phyloP scores from a whole-genome alignment of 495 filamentous ascomycete species.

The Tuber aestivum region DNA sequence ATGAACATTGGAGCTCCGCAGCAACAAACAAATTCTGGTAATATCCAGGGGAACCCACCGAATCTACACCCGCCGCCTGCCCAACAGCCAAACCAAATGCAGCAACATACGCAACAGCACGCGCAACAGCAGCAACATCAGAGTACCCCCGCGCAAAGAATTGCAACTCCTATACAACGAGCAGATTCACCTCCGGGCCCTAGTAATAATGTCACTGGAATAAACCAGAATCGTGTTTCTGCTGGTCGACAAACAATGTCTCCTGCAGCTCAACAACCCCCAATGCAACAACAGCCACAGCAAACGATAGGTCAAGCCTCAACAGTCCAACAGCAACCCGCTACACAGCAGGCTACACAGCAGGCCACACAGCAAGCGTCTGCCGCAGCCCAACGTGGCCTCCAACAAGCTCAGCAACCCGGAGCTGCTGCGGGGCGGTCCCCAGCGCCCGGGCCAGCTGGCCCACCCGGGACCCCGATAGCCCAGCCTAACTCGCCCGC shows the following conservation, averaged over 20 bases:
- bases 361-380: constrained; percentile 7
- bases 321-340: constrained; percentile 15
- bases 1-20: constrained; percentile 18
- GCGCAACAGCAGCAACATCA: constrained; percentile 39
- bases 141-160: constrained; percentile 15
- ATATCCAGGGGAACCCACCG: constrained; percentile 30
- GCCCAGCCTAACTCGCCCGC: constrained; percentile 37
- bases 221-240: not conserved
- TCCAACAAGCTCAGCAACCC: constrained; percentile 14
- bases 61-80: constrained; percentile 29
- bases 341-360: constrained; percentile 2
- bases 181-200: constrained; percentile 43
- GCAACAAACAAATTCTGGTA: constrained; percentile 25
- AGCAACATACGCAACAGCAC: constrained; percentile 38
- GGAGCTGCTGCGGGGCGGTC: constrained; percentile 16
- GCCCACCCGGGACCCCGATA: constrained; percentile 24
- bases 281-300: constrained; percentile 45
- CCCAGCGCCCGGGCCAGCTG: constrained; percentile 12
- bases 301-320: not conserved
- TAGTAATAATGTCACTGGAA: constrained; percentile 39
- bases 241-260: constrained; percentile 30
- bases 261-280: constrained; percentile 45
- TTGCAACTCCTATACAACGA: constrained; percentile 42
- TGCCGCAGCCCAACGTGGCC: constrained; percentile 12
- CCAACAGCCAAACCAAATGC: constrained; percentile 21